Conservation (phyloP, 2,329 filamentous ascomycete species). For the Ophiostoma angusticollis region DNA sequence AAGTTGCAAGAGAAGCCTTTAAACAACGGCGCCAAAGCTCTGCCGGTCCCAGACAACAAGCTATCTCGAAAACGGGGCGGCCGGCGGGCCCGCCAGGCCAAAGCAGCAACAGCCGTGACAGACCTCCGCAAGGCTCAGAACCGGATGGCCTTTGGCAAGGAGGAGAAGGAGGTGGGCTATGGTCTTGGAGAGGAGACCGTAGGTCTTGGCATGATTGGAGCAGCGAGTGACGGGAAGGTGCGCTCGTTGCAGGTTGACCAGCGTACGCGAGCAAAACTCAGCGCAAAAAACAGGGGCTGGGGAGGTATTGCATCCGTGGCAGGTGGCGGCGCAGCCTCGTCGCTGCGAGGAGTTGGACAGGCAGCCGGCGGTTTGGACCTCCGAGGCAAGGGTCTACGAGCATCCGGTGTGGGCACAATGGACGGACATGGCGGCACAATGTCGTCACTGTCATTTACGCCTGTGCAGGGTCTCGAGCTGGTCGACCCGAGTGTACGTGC, state of each 20-base stretch:
- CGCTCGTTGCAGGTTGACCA: slow-evolving; percentile 83
- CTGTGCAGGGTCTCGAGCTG: slow-evolving; percentile 85
- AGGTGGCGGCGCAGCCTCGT: slow-evolving; percentile 57
- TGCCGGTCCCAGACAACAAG: slow-evolving; percentile 91
- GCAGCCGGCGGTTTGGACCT: slow-evolving; percentile 53
- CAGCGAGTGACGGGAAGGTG: slow-evolving; percentile 76
- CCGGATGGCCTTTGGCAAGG: slow-evolving; percentile 87
- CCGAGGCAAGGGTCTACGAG: slow-evolving; percentile 64
- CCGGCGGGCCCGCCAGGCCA: slow-evolving; percentile 78
- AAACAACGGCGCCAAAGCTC: slow-evolving; percentile 74
- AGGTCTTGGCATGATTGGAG: slow-evolving; percentile 91
- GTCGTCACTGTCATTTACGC: slow-evolving; percentile 83
- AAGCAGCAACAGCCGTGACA: slow-evolving; percentile 94
- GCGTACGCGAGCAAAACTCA: slow-evolving; percentile 82
- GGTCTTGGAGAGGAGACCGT: slow-evolving; percentile 73
- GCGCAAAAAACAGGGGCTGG: slow-evolving; percentile 94
- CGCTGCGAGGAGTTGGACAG: slow-evolving; percentile 65
- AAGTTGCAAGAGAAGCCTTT: slow-evolving; percentile 86
- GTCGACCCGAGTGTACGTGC: slow-evolving; percentile 86
- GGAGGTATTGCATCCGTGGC: slow-evolving; percentile 49
- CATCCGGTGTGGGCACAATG: slow-evolving; percentile 67
- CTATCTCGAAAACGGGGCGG: slow-evolving; percentile 86
- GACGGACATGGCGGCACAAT: slow-evolving; percentile 60
- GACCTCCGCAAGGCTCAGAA: slow-evolving; percentile 94
- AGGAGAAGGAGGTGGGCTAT: slow-evolving; percentile 88